Evolutionary conservation across 2,329 filamentous ascomycete genomes (phyloP).

Genomic region (Aureobasidium sp.): DNA sequence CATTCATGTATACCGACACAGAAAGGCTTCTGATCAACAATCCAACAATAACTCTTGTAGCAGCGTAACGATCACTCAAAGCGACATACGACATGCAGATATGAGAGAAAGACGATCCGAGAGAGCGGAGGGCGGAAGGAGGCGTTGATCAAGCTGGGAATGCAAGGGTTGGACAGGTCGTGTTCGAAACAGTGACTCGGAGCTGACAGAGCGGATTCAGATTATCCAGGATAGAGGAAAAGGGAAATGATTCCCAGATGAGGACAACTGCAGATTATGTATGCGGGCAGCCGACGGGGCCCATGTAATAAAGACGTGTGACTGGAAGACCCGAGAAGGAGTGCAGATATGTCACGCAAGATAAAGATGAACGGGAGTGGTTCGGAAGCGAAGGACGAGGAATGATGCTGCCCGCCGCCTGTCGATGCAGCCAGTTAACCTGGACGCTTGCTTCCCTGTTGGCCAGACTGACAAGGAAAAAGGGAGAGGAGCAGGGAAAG

Average conservation of each 20-base stretch:
- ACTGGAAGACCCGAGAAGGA: slow-evolving; percentile 9
- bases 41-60: slow-evolving; percentile 16
- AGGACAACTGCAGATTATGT: slow-evolving; percentile 15
- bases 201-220: slow-evolving; percentile 4
- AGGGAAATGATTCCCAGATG: slow-evolving; percentile 4
- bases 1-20: slow-evolving; percentile 5
- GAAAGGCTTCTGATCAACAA: not conserved
- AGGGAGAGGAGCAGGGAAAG: not conserved
- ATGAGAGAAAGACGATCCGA: slow-evolving; percentile 14
- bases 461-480: not conserved
- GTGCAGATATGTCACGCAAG: slow-evolving; percentile 14
- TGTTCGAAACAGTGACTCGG: not conserved
- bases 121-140: not conserved
- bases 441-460: not conserved
- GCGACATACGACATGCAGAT: slow-evolving; percentile 21
- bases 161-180: slow-evolving; percentile 1
- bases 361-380: not conserved
- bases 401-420: slow-evolving; percentile 7
- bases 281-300: slow-evolving; percentile 5
- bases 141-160: not conserved
- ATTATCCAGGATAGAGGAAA: not conserved
- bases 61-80: slow-evolving; percentile 3
- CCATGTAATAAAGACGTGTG: slow-evolving; percentile 5
- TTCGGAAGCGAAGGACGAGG: not conserved
- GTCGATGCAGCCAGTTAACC: slow-evolving; percentile 6